Conservation (phyloP, 2,329 filamentous ascomycete species). For the Dactylellina cionopaga region DNA sequence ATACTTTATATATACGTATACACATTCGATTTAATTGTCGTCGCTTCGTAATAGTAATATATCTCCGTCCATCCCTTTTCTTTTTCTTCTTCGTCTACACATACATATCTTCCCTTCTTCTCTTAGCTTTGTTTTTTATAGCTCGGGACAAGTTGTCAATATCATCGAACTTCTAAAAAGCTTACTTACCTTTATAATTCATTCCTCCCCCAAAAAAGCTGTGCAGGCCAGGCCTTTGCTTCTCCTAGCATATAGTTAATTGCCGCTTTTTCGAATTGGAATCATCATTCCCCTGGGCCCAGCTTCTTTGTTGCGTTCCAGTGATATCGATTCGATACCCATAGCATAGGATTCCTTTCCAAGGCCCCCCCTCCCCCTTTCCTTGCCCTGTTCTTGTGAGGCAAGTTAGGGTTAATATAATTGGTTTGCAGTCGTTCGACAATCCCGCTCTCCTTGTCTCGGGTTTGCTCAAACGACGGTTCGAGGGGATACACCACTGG, state of each 20-base stretch:
- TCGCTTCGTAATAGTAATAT: slow-evolving; percentile 37
- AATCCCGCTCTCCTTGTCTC: slow-evolving; percentile 45
- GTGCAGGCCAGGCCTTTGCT: background rate
- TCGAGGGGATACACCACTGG: slow-evolving; percentile 44
- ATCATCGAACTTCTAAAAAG: slow-evolving; percentile 44
- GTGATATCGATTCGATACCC: slow-evolving; percentile 28
- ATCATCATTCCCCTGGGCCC: slow-evolving; percentile 14
- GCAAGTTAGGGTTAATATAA: slow-evolving; percentile 31
- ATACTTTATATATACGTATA: slow-evolving; percentile 33
- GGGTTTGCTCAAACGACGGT: slow-evolving; percentile 49
- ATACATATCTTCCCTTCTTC: background rate
- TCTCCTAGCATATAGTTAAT: slow-evolving; percentile 3
- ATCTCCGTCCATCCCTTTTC: slow-evolving; percentile 18
- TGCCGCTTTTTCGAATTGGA: slow-evolving; percentile 25
- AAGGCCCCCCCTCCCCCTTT: slow-evolving; percentile 6
- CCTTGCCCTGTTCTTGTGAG: background rate
- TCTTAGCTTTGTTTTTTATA: slow-evolving; percentile 27
- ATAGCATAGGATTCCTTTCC: slow-evolving; percentile 22
- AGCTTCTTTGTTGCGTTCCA: slow-evolving; percentile 36
- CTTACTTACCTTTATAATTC: slow-evolving; percentile 48
- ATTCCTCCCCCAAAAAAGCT: too few species aligned
- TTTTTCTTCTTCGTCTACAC: slow-evolving; percentile 24
- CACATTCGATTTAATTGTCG: slow-evolving; percentile 6
- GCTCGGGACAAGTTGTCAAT: slow-evolving; percentile 53
- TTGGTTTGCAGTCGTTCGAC: slow-evolving; percentile 34